Percentiles rank a stretch among this genome's conserved stretches.
Evolutionary conservation across 73 alveolate species (phyloP).

Genomic region (Tetrahymena thermophila): DNA sequence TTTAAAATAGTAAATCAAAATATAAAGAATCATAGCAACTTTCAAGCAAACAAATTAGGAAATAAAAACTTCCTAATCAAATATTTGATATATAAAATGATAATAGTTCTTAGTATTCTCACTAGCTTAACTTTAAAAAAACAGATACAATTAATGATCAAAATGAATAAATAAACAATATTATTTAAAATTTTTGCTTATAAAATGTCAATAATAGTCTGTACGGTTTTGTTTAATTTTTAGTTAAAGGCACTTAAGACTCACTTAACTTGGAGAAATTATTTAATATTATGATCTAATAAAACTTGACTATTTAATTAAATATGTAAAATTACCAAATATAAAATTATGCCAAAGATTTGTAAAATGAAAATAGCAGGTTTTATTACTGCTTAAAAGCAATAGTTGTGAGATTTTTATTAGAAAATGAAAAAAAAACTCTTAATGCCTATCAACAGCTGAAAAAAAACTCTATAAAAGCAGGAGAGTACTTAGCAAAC

Average conservation of each 20-base stretch:
- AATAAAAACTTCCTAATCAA: too few species aligned
- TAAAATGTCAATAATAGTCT: background rate
- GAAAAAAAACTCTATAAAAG: background rate
- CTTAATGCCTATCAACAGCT: background rate
- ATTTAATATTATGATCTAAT: background rate
- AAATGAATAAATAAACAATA: too few species aligned
- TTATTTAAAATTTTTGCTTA: background rate
- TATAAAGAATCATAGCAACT: too few species aligned
- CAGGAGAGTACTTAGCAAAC: background rate
- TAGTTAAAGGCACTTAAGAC: background rate
- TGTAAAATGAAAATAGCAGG: background rate
- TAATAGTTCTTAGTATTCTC: background rate
- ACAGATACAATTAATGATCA: background rate
- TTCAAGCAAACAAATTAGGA: too few species aligned
- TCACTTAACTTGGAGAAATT: background rate
- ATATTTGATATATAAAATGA: too few species aligned
- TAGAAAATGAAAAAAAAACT: background rate
- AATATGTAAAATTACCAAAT: background rate
- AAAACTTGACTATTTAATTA: background rate
- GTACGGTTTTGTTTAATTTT: background rate
- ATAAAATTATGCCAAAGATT: background rate
- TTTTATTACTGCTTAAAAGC: background rate
- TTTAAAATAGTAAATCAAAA: too few species aligned
- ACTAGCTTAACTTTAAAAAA: background rate
- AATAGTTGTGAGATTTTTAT: background rate